Conservation (phyloP, 257 asterid genomes). For the Solanum acaule region DNA sequence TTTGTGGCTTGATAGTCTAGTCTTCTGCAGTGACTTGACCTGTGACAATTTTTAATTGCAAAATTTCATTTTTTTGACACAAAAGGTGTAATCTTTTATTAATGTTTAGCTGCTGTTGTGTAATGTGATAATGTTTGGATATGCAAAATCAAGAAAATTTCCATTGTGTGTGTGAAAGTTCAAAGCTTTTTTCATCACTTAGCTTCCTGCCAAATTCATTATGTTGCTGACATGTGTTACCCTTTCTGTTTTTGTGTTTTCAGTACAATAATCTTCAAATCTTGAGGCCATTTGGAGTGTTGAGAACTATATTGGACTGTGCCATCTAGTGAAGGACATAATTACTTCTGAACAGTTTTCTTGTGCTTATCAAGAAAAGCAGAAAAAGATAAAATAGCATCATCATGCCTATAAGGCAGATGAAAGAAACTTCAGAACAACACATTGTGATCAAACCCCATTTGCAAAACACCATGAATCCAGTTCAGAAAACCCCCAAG, state of each 20-base stretch:
- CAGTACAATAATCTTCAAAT: conserved; percentile 45
- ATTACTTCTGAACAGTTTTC: conserved; percentile 2
- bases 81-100: background rate
- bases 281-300: conserved; percentile 22
- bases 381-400: background rate
- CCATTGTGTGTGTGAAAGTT: conserved; percentile 44
- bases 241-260: conserved; percentile 31
- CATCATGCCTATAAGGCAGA: conserved; percentile 83
- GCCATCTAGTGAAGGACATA: conserved; percentile 9
- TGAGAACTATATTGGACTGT: conserved; percentile 12
- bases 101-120: background rate
- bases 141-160: conserved; percentile 14
- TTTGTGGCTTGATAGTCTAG: conserved; percentile 13
- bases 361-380: background rate
- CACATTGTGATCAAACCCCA: conserved; percentile 63
- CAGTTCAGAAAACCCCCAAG: conserved; percentile 40
- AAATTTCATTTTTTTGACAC: conserved; percentile 11
- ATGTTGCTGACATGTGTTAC: conserved; percentile 41
- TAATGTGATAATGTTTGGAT: conserved; percentile 9
- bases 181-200: conserved; percentile 27
- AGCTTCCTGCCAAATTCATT: conserved; percentile 20
- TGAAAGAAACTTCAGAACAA: conserved; percentile 67
- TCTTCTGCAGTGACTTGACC: conserved; percentile 23
- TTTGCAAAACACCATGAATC: conserved; percentile 33
- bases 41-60: conserved; percentile 14